A percentile compares a stretch with the other conserved stretches of the same genome.
Evolutionary conservation across 345 rosid genomes (phyloP).

Genomic region (Theobroma cacao): DNA sequence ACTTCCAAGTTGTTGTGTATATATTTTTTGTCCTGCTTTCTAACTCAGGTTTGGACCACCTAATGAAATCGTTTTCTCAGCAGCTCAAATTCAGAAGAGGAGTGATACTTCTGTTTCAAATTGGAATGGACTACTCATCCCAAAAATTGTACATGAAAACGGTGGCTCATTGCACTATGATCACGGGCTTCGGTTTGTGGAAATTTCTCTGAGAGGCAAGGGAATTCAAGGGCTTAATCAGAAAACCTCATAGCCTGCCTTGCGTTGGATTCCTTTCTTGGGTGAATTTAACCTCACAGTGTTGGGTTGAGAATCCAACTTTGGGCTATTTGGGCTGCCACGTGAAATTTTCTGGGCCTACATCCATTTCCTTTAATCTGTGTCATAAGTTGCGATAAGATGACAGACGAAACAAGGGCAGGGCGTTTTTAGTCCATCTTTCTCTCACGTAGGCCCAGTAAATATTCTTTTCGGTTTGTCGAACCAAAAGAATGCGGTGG

Average conservation of each 20-base stretch:
- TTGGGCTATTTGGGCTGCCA: neutral
- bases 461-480: neutral
- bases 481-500: neutral
- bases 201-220: neutral
- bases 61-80: neutral
- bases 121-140: neutral
- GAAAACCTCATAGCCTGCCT: neutral
- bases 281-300: no score
- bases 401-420: neutral
- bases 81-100: neutral
- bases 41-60: constrained; percentile 5
- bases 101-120: neutral
- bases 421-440: neutral
- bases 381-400: neutral
- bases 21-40: neutral
- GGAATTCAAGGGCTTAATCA: neutral
- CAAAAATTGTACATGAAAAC: neutral
- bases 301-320: neutral
- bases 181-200: neutral
- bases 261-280: neutral
- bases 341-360: neutral
- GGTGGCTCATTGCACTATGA: neutral
- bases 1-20: neutral
- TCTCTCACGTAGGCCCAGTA: neutral
- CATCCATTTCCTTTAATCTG: neutral